Evolutionary conservation across 768 basidiomycete genomes (phyloP).

Genomic region (Termitomyces sp.): DNA sequence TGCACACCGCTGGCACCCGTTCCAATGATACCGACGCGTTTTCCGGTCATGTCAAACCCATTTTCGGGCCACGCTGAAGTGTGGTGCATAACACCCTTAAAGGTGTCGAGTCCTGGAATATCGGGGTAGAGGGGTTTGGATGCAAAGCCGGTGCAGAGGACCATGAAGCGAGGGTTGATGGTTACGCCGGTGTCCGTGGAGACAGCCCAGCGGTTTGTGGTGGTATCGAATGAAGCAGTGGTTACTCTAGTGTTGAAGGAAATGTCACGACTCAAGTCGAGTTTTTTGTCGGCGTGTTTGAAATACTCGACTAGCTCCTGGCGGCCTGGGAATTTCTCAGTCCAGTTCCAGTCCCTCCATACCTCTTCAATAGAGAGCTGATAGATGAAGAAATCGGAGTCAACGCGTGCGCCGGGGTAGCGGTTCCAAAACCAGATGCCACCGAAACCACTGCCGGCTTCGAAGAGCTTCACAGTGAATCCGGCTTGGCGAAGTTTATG

Average conservation of each 20-base stretch:
- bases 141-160: conserved; percentile 21
- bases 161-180: conserved; percentile 16
- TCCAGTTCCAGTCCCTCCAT: conserved; percentile 22
- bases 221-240: conserved; percentile 15
- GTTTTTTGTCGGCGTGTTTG: conserved; percentile 17
- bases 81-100: conserved; percentile 20
- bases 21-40: conserved; percentile 12
- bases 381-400: conserved; percentile 20
- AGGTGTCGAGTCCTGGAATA: conserved; percentile 16
- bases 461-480: conserved; percentile 15
- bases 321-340: conserved; percentile 13
- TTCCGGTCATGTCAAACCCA: conserved; percentile 16
- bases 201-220: conserved; percentile 18
- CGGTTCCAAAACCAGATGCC: conserved; percentile 24
- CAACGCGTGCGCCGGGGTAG: conserved; percentile 24
- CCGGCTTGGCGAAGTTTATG: conserved; percentile 14
- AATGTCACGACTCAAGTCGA: conserved; percentile 18
- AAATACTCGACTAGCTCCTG: conserved; percentile 20
- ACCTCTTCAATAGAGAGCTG: conserved; percentile 19
- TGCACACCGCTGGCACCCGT: not conserved
- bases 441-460: conserved; percentile 17
- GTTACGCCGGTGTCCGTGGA: conserved; percentile 14
- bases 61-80: conserved; percentile 19
- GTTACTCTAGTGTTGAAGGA: conserved; percentile 19
- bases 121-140: conserved; percentile 19